Conservation (phyloP, 352 stramenopile genomes). For the Phytophthora pinifolia region DNA sequence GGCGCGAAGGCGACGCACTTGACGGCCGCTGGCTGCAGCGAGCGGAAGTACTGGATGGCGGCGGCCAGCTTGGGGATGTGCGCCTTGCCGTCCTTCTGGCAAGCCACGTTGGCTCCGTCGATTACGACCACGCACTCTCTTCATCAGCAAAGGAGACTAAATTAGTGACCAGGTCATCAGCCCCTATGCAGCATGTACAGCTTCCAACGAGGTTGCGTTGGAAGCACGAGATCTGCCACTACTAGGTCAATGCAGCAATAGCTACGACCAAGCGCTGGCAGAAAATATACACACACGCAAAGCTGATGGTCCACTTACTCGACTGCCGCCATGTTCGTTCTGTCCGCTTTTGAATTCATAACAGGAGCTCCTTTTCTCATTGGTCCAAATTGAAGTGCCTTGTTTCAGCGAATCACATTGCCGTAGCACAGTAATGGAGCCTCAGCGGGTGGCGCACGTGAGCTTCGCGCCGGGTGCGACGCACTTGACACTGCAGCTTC, state of each 20-base stretch:
- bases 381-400: constrained; percentile 3
- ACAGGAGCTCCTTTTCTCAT: constrained; percentile 1
- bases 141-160: constrained; percentile 1
- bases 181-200: not conserved
- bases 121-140: constrained; percentile 63
- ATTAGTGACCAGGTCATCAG: not conserved
- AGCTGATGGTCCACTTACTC: constrained; percentile 20
- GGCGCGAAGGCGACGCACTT: constrained; percentile 79
- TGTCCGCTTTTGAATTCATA: not conserved
- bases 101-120: constrained; percentile 77
- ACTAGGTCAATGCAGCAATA: not conserved
- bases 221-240: not conserved
- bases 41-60: constrained; percentile 66
- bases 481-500: constrained; percentile 54
- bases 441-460: constrained; percentile 45
- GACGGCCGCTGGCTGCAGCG: constrained; percentile 34
- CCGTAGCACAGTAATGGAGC: constrained; percentile 5
- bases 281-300: constrained; percentile 8
- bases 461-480: constrained; percentile 40
- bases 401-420: constrained; percentile 4
- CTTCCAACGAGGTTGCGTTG: not conserved
- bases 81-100: constrained; percentile 54
- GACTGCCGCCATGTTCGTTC: constrained; percentile 14
- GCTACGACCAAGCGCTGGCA: not conserved
- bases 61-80: constrained; percentile 59